Conservation (phyloP, 2,329 filamentous ascomycete species). For the Aspergillus puulaauensis region DNA sequence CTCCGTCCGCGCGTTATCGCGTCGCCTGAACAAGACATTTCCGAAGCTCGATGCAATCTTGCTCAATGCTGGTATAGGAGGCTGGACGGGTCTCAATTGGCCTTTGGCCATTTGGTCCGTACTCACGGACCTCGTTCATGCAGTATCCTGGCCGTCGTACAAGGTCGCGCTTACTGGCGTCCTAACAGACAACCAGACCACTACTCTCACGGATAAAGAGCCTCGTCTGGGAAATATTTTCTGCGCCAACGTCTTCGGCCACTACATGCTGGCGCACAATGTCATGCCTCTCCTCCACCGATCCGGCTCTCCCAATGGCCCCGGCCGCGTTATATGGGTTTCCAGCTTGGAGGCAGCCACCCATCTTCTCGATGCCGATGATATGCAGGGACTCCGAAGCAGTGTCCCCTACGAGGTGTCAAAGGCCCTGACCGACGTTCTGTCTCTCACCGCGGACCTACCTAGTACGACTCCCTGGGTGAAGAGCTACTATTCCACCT, state of each 20-base stretch:
- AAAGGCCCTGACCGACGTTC: slow-evolving; percentile 82
- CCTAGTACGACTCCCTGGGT: slow-evolving; percentile 62
- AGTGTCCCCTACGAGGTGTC: slow-evolving; percentile 74
- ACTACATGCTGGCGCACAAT: slow-evolving; percentile 84
- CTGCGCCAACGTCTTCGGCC: slow-evolving; percentile 89
- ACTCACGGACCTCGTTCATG: slow-evolving; percentile 64
- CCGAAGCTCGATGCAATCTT: slow-evolving; percentile 76
- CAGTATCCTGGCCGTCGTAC: slow-evolving; percentile 73
- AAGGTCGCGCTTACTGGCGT: slow-evolving; percentile 65
- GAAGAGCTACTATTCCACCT: slow-evolving; percentile 53
- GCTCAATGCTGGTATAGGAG: slow-evolving; percentile 85
- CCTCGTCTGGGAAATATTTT: slow-evolving; percentile 78
- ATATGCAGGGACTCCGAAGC: slow-evolving; percentile 72
- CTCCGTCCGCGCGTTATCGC: slow-evolving; percentile 55
- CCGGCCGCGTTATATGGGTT: slow-evolving; percentile 79
- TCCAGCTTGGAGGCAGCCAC: slow-evolving; percentile 72
- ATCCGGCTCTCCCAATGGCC: slow-evolving; percentile 36
- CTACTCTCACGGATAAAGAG: slow-evolving; percentile 38
- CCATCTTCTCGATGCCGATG: slow-evolving; percentile 60
- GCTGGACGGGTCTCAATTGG: slow-evolving; percentile 80
- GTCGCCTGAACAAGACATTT: slow-evolving; percentile 50
- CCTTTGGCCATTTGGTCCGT: slow-evolving; percentile 55
- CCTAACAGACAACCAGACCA: slow-evolving; percentile 55
- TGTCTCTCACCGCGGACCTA: slow-evolving; percentile 71
- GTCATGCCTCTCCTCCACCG: slow-evolving; percentile 71